Evolutionary conservation across 2,329 filamentous ascomycete species (phyloP).

Genomic region (Fusarium nelsonii): DNA sequence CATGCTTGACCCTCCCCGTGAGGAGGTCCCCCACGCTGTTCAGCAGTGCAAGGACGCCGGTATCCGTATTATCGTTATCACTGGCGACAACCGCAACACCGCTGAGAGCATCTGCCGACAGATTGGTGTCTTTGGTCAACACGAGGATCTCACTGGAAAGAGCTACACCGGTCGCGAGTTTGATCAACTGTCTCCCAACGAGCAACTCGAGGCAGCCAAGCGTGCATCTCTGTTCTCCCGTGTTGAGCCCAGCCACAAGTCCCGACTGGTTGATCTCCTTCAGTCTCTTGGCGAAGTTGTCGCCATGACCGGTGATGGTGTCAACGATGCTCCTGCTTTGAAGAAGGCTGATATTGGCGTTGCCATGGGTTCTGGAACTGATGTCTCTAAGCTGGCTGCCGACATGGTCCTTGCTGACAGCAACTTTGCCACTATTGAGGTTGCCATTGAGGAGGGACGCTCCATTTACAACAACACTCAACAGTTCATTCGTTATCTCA

Average conservation of each 20-base stretch:
- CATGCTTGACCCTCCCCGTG: slow-evolving; percentile 96
- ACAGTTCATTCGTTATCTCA: slow-evolving; percentile 98
- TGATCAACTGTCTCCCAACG: slow-evolving; percentile 80
- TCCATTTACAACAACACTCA: slow-evolving; percentile 99
- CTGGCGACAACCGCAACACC: slow-evolving; percentile 97
- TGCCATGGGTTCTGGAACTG: slow-evolving; percentile 97
- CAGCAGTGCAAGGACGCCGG: slow-evolving; percentile 90
- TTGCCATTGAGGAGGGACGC: slow-evolving; percentile 95
- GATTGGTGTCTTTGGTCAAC: slow-evolving; percentile 88
- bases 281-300: slow-evolving; percentile 95
- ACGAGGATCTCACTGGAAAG: slow-evolving; percentile 89
- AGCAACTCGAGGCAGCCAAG: slow-evolving; percentile 87
- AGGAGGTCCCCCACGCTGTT: slow-evolving; percentile 89
- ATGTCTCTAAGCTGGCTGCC: slow-evolving; percentile 94
- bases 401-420: slow-evolving; percentile 99
- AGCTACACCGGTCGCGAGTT: slow-evolving; percentile 97
- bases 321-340: slow-evolving; percentile 96
- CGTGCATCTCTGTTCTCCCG: slow-evolving; percentile 93
- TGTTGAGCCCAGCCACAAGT: slow-evolving; percentile 96
- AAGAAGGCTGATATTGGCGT: slow-evolving; percentile 99
- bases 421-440: slow-evolving; percentile 98
- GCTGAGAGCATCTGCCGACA: slow-evolving; percentile 97
- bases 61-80: slow-evolving; percentile 97
- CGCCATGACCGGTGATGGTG: slow-evolving; percentile 98
- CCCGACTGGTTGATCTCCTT: slow-evolving; percentile 95